Evolutionary conservation across 2,329 filamentous ascomycete genomes (phyloP), one percentile per base, ranked within the genome.

Genomic region (Hypoxylon rubiginosum): DNA sequence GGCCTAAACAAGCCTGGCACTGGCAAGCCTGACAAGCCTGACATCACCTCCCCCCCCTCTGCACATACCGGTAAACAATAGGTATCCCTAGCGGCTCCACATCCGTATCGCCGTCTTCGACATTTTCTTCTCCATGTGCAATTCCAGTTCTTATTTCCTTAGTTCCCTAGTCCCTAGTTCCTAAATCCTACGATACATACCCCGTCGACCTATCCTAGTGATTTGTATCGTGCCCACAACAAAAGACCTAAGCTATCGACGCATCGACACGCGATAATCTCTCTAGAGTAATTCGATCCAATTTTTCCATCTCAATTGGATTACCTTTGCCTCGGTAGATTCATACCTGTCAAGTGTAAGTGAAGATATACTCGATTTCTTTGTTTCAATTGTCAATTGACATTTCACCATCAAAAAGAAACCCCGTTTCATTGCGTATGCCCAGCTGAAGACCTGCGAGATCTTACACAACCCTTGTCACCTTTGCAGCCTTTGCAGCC

Each of bases 51-150:
- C 39, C 19, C n/a, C 19, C 21, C 34, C 34, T 43, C 58, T 69
- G 61, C 61, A 65, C 64, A 62, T n/a, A n/a, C n/a, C n/a, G n/a
- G n/a, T 65, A 67, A 69, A 67, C 65, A 62, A 58, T 39, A 55
- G n/a, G n/a, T n/a, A n/a, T n/a, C 50, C 57, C 58, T 51, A 51
- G 53, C 28, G 41, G 64, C 61, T 67, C 67, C 67, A 69, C 67
- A 65, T 58, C 51, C 59, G 52, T 62, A 49, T 61, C 58, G 55
- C 55, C 57, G 52, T 60, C 52, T 61, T 61, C 55, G 39, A 54
- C 59, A 52, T 65, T 60, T 62, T 61, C 57, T 59, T 67, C 53
- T 36, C n/a, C 39, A 43, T n/a, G 10, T 55, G 58, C 58, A 64
- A 62, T 64, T 62, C 58, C 51, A 67, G 17, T 43, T 43, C n/a